phyloP scores from a whole-genome alignment of 1,284 basidiomycete species.

The Schizophyllum amplum region DNA sequence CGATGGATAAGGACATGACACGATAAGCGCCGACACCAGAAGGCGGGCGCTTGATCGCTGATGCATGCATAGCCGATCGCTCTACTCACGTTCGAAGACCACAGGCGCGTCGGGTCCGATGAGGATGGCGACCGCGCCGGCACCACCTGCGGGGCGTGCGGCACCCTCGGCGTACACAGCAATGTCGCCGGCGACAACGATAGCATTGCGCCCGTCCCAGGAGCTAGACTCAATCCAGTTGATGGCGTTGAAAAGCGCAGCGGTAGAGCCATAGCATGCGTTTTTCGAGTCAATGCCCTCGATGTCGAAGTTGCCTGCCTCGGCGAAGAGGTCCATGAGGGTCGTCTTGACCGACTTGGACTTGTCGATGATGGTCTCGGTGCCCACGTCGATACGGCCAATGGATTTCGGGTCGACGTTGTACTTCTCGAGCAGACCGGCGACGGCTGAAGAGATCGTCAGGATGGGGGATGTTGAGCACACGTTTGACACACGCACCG shows the following conservation, averaged over 20 bases:
- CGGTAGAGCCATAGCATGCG: conserved; percentile 98
- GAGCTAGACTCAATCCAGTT: conserved; percentile 96
- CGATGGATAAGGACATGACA: conserved; percentile 22
- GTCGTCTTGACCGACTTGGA: conserved; percentile 99
- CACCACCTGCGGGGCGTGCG: conserved; percentile 94
- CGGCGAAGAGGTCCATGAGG: conserved; percentile 95
- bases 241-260: conserved; percentile 94
- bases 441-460: conserved; percentile 49
- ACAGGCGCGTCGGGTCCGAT: conserved; percentile 96
- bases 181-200: conserved; percentile 96
- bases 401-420: conserved; percentile 95
- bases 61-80: too few species aligned
- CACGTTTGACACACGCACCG: conserved; percentile 46
- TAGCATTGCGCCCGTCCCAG: conserved; percentile 98
- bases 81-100: conserved; percentile 91
- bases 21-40: too few species aligned
- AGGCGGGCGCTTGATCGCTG: too few species aligned
- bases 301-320: conserved; percentile 91
- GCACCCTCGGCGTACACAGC: conserved; percentile 96
- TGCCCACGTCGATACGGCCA: conserved; percentile 96
- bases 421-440: conserved; percentile 88
- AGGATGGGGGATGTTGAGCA: background rate
- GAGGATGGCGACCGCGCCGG: conserved; percentile 90
- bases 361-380: conserved; percentile 99
- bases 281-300: conserved; percentile 99